Percentiles rank a stretch among this genome's conserved stretches.
Evolutionary conservation across 2,329 filamentous ascomycete genomes (phyloP).

Genomic region (Ophiostoma novo-ulmi): DNA sequence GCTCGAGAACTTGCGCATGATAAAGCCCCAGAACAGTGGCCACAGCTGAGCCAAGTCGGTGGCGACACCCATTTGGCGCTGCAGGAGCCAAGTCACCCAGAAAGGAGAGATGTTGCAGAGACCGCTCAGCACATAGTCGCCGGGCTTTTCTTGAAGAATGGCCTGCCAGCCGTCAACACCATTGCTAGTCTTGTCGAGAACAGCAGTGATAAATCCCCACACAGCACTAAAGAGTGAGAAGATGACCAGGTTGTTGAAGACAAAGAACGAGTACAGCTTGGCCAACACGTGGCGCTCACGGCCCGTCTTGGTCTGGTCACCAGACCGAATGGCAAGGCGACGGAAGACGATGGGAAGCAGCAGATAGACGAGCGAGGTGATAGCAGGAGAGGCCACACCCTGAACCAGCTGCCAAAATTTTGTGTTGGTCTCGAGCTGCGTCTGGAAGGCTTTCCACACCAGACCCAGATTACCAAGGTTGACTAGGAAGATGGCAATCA

Average conservation of each 20-base stretch:
- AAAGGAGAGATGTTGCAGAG: slow-evolving; percentile 81
- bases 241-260: slow-evolving; percentile 93
- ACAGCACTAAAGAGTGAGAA: slow-evolving; percentile 87
- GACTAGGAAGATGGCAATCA: slow-evolving; percentile 90
- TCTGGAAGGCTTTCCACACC: slow-evolving; percentile 72
- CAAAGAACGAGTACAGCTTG: slow-evolving; percentile 91
- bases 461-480: slow-evolving; percentile 74
- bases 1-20: slow-evolving; percentile 74
- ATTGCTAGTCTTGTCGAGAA: slow-evolving; percentile 54
- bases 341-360: slow-evolving; percentile 88
- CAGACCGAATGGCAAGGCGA: slow-evolving; percentile 72
- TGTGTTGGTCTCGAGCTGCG: slow-evolving; percentile 56
- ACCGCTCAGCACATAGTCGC: slow-evolving; percentile 56
- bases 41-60: slow-evolving; percentile 87
- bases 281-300: slow-evolving; percentile 85
- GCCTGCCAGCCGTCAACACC: slow-evolving; percentile 63
- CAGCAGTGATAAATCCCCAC: slow-evolving; percentile 65
- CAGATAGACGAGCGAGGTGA: slow-evolving; percentile 83
- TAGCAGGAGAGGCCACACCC: slow-evolving; percentile 80
- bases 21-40: slow-evolving; percentile 77
- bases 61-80: slow-evolving; percentile 89
- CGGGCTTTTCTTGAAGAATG: slow-evolving; percentile 60
- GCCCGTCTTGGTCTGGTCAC: slow-evolving; percentile 86
- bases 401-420: slow-evolving; percentile 81
- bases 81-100: slow-evolving; percentile 90